Conservation (phyloP, 306 rosid species). For the Morella rubra region DNA sequence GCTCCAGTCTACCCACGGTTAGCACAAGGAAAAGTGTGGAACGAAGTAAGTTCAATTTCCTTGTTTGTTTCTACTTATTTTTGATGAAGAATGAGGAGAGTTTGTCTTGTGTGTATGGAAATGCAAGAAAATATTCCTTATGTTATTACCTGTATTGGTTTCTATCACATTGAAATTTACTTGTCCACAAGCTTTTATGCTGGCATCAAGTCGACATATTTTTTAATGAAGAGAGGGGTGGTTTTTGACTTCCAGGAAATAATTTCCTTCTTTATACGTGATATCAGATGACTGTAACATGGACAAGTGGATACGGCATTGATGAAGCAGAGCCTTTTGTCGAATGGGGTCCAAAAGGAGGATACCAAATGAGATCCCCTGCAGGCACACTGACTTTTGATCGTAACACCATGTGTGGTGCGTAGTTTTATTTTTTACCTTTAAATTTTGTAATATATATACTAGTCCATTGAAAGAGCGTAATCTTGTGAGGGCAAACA, state of each 20-base stretch:
- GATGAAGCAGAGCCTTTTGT: conserved; percentile 78
- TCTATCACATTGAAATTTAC: too few relatives aligned
- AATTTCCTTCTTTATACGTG: background rate
- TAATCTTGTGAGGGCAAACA: too few relatives aligned
- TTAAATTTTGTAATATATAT: background rate
- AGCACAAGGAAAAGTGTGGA: conserved; percentile 90
- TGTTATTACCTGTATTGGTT: too few relatives aligned
- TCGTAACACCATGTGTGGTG: conserved; percentile 83
- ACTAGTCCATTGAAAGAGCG: too few relatives aligned
- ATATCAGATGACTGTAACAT: conserved; percentile 79
- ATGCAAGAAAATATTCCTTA: background rate
- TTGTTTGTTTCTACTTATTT: background rate
- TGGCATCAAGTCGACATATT: background rate
- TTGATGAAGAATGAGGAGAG: background rate
- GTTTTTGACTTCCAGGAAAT: background rate
- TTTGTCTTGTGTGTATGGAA: conserved; percentile 18
- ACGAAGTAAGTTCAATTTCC: conserved; percentile 57
- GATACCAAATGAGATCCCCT: conserved; percentile 45
- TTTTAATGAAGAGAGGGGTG: background rate
- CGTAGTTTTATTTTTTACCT: conserved; percentile 29
- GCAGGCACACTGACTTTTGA: conserved; percentile 84
- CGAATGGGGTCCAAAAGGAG: conserved; percentile 77
- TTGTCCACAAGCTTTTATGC: too few relatives aligned
- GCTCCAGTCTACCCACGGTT: conserved; percentile 92
- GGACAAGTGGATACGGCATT: conserved; percentile 94